phyloP scores from a whole-genome alignment of 2,329 filamentous ascomycete genomes.

The Nemania sp. region DNA sequence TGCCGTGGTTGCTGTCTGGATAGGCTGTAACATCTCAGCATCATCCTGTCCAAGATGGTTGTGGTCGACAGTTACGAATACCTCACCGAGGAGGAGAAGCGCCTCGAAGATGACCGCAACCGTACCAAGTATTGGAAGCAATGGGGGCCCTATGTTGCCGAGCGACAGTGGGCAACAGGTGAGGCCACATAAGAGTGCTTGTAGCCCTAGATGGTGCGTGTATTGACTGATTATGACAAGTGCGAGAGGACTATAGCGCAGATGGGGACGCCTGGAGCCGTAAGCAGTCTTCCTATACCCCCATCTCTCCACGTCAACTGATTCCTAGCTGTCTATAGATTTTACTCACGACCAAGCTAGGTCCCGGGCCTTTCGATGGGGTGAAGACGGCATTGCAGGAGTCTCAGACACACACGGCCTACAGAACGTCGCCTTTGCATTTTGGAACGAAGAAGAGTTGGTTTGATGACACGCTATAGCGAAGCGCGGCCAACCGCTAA shows the following conservation, averaged over 20 bases:
- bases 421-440: slow-evolving; percentile 94
- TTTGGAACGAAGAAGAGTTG: slow-evolving; percentile 98
- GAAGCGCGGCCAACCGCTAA: slow-evolving; percentile 53
- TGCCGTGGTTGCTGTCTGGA: slow-evolving; percentile 8
- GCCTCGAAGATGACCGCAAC: slow-evolving; percentile 86
- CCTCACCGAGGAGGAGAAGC: slow-evolving; percentile 89
- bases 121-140: slow-evolving; percentile 96
- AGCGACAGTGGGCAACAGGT: slow-evolving; percentile 96
- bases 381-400: slow-evolving; percentile 95
- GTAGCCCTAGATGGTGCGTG: slow-evolving; percentile 7
- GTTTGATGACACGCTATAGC: slow-evolving; percentile 37
- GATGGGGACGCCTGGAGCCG: slow-evolving; percentile 96
- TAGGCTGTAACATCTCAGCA: neutral
- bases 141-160: slow-evolving; percentile 94
- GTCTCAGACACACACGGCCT: slow-evolving; percentile 90
- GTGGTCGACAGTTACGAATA: slow-evolving; percentile 89
- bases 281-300: slow-evolving; percentile 62
- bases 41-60: slow-evolving; percentile 75
- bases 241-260: slow-evolving; percentile 90
- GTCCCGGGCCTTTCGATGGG: slow-evolving; percentile 91
- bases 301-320: slow-evolving; percentile 41
- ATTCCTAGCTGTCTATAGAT: slow-evolving; percentile 65
- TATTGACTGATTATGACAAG: slow-evolving; percentile 56
- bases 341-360: slow-evolving; percentile 94
- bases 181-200: slow-evolving; percentile 51